These are phyloP conservation scores for Morella rubra DNA, from an alignment of 306 rosid genomes.

Conservation along the genomic window DNA sequence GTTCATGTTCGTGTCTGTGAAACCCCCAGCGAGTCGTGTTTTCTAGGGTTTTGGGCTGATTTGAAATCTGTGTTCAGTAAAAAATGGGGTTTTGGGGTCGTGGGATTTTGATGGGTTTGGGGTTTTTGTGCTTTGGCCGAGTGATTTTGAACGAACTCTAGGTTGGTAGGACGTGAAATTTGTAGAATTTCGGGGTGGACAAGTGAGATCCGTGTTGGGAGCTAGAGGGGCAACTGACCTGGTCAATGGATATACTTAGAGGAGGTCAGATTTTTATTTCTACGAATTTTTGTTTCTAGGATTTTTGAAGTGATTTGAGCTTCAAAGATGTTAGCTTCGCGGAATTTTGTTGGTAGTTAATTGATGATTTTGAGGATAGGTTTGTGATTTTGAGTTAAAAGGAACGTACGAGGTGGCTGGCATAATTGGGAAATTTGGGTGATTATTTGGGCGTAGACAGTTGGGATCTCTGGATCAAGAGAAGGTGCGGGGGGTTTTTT, in stretches of 20 bases:
- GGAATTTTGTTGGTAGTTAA: conserved; percentile 29
- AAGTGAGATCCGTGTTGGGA: conserved; percentile 53
- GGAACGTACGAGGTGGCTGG: conserved; percentile 21
- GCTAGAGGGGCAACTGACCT: conserved; percentile 17
- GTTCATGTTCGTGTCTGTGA: conserved; percentile 3
- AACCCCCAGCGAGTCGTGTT: conserved; percentile 30
- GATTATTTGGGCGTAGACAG: neutral
- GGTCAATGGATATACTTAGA: conserved; percentile 30
- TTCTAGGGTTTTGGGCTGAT: conserved; percentile 28
- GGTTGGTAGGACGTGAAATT: conserved; percentile 11
- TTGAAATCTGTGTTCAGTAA: conserved; percentile 32
- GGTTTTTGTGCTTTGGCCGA: conserved; percentile 4
- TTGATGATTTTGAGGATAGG: conserved; percentile 21
- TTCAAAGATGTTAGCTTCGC: conserved; percentile 30
- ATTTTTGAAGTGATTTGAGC: conserved; percentile 26
- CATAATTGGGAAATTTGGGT: conserved; percentile 21
- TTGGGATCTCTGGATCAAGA: conserved; percentile 6
- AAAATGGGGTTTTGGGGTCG: conserved; percentile 32
- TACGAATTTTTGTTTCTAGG: conserved; percentile 17
- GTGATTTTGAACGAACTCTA: conserved; percentile 28
- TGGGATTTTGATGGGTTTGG: conserved; percentile 30
- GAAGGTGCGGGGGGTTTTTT: conserved; percentile 8
- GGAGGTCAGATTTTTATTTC: conserved; percentile 18
- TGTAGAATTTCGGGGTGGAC: conserved; percentile 32
- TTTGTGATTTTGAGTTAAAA: conserved; percentile 18